phyloP scores from a whole-genome alignment of 2,329 filamentous ascomycete genomes.

The Penicillium sp. region DNA sequence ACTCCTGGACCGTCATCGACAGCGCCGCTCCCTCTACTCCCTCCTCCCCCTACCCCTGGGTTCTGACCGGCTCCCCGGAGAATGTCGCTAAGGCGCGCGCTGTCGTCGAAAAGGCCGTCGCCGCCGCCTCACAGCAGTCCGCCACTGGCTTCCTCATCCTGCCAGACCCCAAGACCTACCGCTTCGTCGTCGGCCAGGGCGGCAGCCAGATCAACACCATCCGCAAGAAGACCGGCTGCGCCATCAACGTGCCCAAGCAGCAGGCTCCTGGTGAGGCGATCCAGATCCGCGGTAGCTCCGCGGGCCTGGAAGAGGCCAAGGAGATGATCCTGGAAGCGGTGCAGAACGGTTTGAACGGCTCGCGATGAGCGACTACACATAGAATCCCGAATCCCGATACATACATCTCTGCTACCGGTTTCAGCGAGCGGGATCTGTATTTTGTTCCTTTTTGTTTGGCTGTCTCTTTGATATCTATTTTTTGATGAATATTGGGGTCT shows the following conservation, averaged over 20 bases:
- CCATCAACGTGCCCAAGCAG: conserved; percentile 87
- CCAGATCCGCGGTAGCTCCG: conserved; percentile 77
- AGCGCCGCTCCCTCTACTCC: conserved; percentile 29
- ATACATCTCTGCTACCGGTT: conserved; percentile 6
- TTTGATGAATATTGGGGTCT: conserved; percentile 18
- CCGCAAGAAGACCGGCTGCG: conserved; percentile 87
- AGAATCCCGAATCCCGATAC: conserved; percentile 15
- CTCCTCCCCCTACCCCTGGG: conserved; percentile 69
- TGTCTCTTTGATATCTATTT: conserved; percentile 15
- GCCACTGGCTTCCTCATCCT: conserved; percentile 85
- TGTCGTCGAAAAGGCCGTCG: conserved; percentile 70
- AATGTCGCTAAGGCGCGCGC: conserved; percentile 80
- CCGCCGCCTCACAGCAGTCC: conserved; percentile 54
- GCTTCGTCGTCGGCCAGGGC: conserved; percentile 84
- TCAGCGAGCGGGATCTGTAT: conserved; percentile 18
- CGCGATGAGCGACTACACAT: conserved; percentile 16
- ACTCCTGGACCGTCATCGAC: conserved; percentile 84
- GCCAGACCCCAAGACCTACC: conserved; percentile 85
- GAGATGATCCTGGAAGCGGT: conserved; percentile 87
- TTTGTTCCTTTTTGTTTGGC: conserved; percentile 9
- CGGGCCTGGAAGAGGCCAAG: conserved; percentile 83
- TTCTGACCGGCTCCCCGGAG: conserved; percentile 76
- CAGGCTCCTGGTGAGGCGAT: conserved; percentile 78
- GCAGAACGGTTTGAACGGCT: conserved; percentile 42
- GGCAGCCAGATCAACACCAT: conserved; percentile 93